phyloP scores from a whole-genome alignment of 768 basidiomycete species.

The Tephrocybe sp. region DNA sequence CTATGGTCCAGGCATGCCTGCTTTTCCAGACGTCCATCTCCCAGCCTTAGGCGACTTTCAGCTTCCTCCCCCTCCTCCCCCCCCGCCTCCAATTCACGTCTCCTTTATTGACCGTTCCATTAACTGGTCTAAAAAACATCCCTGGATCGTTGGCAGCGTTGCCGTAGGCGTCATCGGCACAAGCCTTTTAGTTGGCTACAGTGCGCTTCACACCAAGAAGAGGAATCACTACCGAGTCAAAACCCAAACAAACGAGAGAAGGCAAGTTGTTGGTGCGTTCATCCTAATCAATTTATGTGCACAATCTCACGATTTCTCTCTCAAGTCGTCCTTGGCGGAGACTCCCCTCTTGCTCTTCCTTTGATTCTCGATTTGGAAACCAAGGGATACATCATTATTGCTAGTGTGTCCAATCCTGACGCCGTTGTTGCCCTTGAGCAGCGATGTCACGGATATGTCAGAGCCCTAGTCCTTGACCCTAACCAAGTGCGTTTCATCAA shows the following conservation, averaged over 20 bases:
- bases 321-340: conserved; percentile 51
- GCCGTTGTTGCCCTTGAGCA: conserved; percentile 64
- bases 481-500: conserved; percentile 49
- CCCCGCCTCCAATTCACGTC: conserved; percentile 50
- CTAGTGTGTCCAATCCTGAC: conserved; percentile 70
- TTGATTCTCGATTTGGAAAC: conserved; percentile 72
- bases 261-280: conserved; percentile 65
- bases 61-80: conserved; percentile 58
- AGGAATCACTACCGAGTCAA: conserved; percentile 42
- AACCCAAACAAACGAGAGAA: conserved; percentile 47
- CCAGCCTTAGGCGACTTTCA: conserved; percentile 71
- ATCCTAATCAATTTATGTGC: conserved; percentile 20
- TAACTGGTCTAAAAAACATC: conserved; percentile 56
- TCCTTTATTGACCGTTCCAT: conserved; percentile 43
- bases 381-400: conserved; percentile 80
- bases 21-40: conserved; percentile 48
- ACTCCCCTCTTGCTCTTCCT: conserved; percentile 67
- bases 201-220: conserved; percentile 27
- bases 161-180: conserved; percentile 57
- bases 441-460: conserved; percentile 69
- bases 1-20: conserved; percentile 69
- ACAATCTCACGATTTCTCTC: not conserved
- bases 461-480: conserved; percentile 79
- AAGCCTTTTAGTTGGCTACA: conserved; percentile 61
- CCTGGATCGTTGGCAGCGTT: conserved; percentile 56